Conservation (phyloP, 352 stramenopile species). For the Blastocystis sp. region DNA sequence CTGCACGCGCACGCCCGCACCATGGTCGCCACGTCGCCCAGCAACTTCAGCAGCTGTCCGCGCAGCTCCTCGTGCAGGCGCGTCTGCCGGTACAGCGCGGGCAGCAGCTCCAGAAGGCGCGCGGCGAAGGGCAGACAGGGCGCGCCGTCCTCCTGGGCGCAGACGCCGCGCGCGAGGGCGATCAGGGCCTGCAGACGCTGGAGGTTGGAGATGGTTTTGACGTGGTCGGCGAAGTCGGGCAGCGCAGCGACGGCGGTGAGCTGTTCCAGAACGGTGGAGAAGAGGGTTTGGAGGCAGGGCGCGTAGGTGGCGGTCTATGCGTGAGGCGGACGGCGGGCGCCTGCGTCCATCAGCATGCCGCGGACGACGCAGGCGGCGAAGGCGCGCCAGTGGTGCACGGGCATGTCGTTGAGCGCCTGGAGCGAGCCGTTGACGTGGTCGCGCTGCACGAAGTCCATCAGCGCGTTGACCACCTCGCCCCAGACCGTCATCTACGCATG, state of each 20-base stretch:
- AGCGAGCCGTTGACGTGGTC: not conserved
- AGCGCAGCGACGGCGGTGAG: not conserved
- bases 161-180: not conserved
- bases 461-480: not conserved
- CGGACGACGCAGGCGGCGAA: not conserved
- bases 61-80: conserved; percentile 9
- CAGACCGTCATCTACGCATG: conserved; percentile 4
- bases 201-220: not conserved
- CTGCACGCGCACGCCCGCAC: not conserved
- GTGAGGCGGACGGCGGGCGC: not conserved
- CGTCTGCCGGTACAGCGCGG: not conserved
- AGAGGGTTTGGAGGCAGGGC: not conserved
- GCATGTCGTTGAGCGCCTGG: conserved; percentile 40
- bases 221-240: conserved; percentile 15
- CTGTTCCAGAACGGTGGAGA: not conserved
- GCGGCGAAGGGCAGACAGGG: conserved; percentile 26
- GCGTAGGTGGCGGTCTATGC: not conserved
- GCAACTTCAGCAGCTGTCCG: not conserved
- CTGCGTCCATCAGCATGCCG: conserved; percentile 33
- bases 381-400: not conserved
- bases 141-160: not conserved
- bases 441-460: conserved; percentile 1
- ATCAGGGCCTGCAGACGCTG: conserved; percentile 1
- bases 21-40: not conserved
- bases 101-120: not conserved